These are phyloP conservation scores for Alternaria novae-zelandiae DNA, from an alignment of 2,329 filamentous ascomycete species.

Conservation along the genomic window DNA sequence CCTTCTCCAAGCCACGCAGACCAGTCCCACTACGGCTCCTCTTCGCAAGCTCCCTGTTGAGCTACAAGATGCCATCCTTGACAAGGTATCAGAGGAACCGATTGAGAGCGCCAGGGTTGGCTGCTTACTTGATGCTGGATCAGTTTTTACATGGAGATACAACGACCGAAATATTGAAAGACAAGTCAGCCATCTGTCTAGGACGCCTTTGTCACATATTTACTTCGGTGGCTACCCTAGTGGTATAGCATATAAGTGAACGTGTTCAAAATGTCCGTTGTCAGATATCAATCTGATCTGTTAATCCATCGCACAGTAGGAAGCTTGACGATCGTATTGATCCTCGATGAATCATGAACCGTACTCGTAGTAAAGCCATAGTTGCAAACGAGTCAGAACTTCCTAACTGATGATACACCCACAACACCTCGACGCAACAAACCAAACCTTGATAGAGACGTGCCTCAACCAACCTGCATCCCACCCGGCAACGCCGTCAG, in stretches of 20 bases:
- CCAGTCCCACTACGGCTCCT: constrained; percentile 6
- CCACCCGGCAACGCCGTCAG: constrained; percentile 25
- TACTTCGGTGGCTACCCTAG: constrained; percentile 22
- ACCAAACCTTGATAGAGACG: background rate
- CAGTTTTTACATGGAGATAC: constrained; percentile 25
- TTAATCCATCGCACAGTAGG: background rate
- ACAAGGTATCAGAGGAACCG: constrained; percentile 21
- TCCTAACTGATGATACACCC: background rate
- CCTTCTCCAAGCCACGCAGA: constrained; percentile 20
- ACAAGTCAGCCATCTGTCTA: constrained; percentile 15
- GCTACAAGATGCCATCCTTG: constrained; percentile 29
- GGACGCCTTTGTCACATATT: constrained; percentile 23
- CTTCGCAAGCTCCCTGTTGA: constrained; percentile 26
- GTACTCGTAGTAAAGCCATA: background rate
- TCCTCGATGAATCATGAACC: background rate
- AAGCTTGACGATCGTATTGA: background rate
- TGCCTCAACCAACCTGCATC: constrained; percentile 4
- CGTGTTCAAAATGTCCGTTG: background rate
- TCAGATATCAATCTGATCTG: background rate
- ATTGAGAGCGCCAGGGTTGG: constrained; percentile 27
- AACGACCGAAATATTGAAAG: constrained; percentile 21
- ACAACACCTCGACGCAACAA: background rate
- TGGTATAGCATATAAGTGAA: constrained; percentile 26
- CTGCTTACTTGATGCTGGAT: constrained; percentile 23
- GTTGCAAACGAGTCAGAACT: background rate